phyloP scores from a whole-genome alignment of 108 stramenopile genomes.

The Nitzschia sp. region DNA sequence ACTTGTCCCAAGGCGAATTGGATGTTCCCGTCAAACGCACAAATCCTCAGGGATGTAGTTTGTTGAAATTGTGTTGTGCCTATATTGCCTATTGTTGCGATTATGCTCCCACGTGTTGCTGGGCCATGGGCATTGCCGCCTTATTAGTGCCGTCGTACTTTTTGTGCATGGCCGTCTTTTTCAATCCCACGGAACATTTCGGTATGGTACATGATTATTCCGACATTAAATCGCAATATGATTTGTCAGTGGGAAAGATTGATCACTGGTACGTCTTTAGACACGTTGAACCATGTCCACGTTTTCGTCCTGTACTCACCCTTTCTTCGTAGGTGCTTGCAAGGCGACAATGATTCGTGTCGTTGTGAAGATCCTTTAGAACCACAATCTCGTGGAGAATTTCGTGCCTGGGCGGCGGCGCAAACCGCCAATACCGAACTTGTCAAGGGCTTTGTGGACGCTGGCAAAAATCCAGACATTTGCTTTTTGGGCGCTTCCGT shows the following conservation, averaged over 20 bases:
- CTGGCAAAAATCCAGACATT: slow-evolving; percentile 50
- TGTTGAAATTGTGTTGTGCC: slow-evolving; percentile 13
- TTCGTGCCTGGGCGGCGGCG: slow-evolving; percentile 55
- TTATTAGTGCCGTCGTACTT: slow-evolving; percentile 23
- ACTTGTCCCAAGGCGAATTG: slow-evolving; percentile 10
- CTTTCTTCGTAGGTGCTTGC: slow-evolving; percentile 34
- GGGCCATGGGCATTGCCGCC: slow-evolving; percentile 10
- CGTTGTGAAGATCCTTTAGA: slow-evolving; percentile 76
- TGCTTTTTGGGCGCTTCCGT: slow-evolving; percentile 81
- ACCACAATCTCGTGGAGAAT: slow-evolving; percentile 50
- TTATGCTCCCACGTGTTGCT: slow-evolving; percentile 27
- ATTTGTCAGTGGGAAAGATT: slow-evolving; percentile 60
- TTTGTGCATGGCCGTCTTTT: slow-evolving; percentile 24
- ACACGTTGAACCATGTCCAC: background rate
- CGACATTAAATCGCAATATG: slow-evolving; percentile 55
- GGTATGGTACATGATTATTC: slow-evolving; percentile 64
- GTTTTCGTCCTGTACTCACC: no score
- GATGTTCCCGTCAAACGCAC: slow-evolving; percentile 16
- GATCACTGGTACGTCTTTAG: slow-evolving; percentile 72
- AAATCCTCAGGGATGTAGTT: background rate
- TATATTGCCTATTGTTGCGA: slow-evolving; percentile 31
- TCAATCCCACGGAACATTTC: slow-evolving; percentile 58
- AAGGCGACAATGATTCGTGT: slow-evolving; percentile 68
- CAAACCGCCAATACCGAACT: slow-evolving; percentile 51
- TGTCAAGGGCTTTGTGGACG: slow-evolving; percentile 15